Evolutionary conservation across 83 land plant species (phyloP).

Genomic region (Picea abies): DNA sequence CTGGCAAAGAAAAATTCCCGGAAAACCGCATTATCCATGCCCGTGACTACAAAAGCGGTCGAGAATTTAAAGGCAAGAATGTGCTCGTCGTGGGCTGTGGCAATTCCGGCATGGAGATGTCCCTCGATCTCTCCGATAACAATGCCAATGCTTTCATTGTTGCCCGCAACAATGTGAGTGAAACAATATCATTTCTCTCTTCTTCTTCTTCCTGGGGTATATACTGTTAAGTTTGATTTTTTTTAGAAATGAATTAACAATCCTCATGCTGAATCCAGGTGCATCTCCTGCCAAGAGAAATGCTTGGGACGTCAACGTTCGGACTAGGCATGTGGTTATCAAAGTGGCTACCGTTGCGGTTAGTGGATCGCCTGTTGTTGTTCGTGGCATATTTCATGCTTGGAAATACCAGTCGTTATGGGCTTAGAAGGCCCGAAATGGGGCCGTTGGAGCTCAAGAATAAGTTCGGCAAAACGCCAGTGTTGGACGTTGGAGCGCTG

Average conservation of each 20-base stretch:
- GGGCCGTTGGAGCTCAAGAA: conserved; percentile 70
- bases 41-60: conserved; percentile 18
- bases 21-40: conserved; percentile 30
- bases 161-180: background rate
- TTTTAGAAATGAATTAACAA: no score
- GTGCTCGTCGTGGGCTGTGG: conserved; percentile 1
- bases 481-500: conserved; percentile 70
- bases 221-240: no score
- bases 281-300: conserved; percentile 53
- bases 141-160: conserved; percentile 2
- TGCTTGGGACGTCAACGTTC: conserved; percentile 64
- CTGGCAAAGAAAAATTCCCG: conserved; percentile 24
- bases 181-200: no score
- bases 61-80: background rate
- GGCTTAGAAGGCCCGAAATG: conserved; percentile 44
- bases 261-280: conserved; percentile 31
- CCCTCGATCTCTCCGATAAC: background rate
- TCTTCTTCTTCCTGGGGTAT: no score
- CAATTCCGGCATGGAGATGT: conserved; percentile 3
- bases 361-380: conserved; percentile 57
- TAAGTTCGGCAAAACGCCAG: conserved; percentile 65
- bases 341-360: conserved; percentile 58
- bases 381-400: conserved; percentile 29
- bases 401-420: conserved; percentile 49
- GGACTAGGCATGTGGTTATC: conserved; percentile 50